These are phyloP conservation scores for Russula virescens DNA, from an alignment of 768 basidiomycete genomes.

Conservation along the genomic window DNA sequence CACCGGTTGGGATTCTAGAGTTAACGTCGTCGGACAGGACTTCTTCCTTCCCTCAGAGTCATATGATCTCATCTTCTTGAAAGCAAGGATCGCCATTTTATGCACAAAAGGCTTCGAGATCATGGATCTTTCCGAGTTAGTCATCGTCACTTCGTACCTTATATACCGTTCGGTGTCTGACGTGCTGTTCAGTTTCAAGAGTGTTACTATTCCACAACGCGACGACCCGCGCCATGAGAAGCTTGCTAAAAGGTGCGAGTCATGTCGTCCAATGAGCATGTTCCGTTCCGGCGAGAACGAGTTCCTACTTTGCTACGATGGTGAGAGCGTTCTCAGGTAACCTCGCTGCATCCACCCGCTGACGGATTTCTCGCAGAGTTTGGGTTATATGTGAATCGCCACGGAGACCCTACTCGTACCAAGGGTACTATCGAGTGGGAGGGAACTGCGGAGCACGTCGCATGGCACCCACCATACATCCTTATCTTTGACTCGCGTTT, in stretches of 20 bases:
- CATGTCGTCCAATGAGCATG: slow-evolving; percentile 81
- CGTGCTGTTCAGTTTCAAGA: slow-evolving; percentile 57
- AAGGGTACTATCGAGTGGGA: slow-evolving; percentile 89
- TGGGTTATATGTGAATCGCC: slow-evolving; percentile 86
- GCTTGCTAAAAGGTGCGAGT: slow-evolving; percentile 74
- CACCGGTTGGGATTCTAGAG: background rate
- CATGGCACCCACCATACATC: slow-evolving; percentile 84
- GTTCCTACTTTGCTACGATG: slow-evolving; percentile 85
- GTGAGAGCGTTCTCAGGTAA: slow-evolving; percentile 37
- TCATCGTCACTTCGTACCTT: background rate
- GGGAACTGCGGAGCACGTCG: slow-evolving; percentile 81
- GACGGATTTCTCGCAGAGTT: slow-evolving; percentile 51
- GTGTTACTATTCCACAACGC: slow-evolving; percentile 81
- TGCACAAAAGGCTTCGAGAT: slow-evolving; percentile 96
- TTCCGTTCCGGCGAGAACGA: slow-evolving; percentile 84
- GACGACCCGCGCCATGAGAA: slow-evolving; percentile 63
- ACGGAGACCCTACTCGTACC: slow-evolving; percentile 76
- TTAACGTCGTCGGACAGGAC: slow-evolving; percentile 40
- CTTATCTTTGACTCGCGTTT: slow-evolving; percentile 85
- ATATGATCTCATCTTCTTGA: slow-evolving; percentile 86
- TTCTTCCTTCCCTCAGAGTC: slow-evolving; percentile 92
- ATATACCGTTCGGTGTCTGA: background rate
- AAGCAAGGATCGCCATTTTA: slow-evolving; percentile 88
- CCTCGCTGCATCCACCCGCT: background rate
- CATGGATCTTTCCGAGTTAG: slow-evolving; percentile 91